Evolutionary conservation across 2,329 filamentous ascomycete species (phyloP).

Genomic region (Apiospora kogelbergensis): DNA sequence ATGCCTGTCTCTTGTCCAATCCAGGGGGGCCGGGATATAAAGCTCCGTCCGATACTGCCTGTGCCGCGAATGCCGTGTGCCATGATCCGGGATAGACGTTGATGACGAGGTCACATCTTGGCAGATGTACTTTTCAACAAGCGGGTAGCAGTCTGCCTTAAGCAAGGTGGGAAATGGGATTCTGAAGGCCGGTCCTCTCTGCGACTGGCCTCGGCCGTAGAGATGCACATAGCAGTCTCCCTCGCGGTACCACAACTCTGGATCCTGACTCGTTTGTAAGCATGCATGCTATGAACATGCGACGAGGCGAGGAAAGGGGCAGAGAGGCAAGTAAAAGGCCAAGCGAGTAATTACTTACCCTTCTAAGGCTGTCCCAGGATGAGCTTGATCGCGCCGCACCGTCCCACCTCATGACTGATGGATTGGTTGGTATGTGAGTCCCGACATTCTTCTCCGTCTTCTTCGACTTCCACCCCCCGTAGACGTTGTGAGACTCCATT

Average conservation of each 20-base stretch:
- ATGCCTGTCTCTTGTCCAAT: conserved; percentile 52
- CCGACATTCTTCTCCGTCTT: conserved; percentile 32
- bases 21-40: conserved; percentile 64
- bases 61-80: conserved; percentile 8
- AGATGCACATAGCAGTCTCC: conserved; percentile 72
- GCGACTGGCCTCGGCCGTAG: conserved; percentile 64
- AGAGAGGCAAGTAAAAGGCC: not conserved
- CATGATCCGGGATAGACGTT: conserved; percentile 6
- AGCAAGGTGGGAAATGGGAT: conserved; percentile 60
- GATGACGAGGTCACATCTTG: conserved; percentile 27
- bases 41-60: conserved; percentile 57
- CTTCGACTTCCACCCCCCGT: conserved; percentile 36
- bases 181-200: conserved; percentile 66
- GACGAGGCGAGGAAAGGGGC: not conserved
- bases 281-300: not conserved
- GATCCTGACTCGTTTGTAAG: conserved; percentile 53
- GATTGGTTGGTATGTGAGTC: conserved; percentile 22
- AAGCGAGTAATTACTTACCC: conserved; percentile 32
- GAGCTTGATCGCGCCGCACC: conserved; percentile 43
- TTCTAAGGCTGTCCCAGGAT: conserved; percentile 48
- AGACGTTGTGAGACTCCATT: conserved; percentile 34
- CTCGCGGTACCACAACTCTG: conserved; percentile 66
- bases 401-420: conserved; percentile 50
- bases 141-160: conserved; percentile 55
- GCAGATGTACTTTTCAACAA: conserved; percentile 55